Evolutionary conservation across 441 rosid species (phyloP), one percentile per base, ranked within the genome.

Genomic region (Rhodomyrtus psidioides): DNA sequence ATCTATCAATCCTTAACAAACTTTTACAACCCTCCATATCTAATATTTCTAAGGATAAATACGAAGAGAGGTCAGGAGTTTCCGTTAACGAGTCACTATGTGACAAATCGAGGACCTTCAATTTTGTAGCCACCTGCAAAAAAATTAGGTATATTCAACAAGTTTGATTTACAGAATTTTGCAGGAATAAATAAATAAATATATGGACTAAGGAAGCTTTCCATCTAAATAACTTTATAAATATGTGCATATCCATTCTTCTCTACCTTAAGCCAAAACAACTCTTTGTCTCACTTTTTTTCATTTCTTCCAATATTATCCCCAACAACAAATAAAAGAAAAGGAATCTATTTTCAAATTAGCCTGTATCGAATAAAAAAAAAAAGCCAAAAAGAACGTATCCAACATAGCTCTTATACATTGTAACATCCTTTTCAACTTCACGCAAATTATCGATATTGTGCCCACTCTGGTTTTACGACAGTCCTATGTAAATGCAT

Each of bases 81-180:
- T 9, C 24, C 8, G 5, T 19, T 6, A 65, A 34, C 1, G 5
- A 0, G 0, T 0, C 0, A 7, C 49, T 9, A 0, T 0, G 0
- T 0, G 26, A 19, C 0, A 65, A 1, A 34, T 34, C 0, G 1
- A 65, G 2, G 26, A 65, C 49, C 49, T 65, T 65, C 15, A 10
- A 65, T 65, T 2, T 2, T 19, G 76, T 34, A 65, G 49, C 76
- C 76, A 34, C 76, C 76, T 65, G 8, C 3, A 9, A 60, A 60
- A 60, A 15, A 2, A 60, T 60, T 60, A 1, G 0, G 74, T 7
- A 16, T 16, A 7, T 60, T 19, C 3, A 62, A 16, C 0, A 0
- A 7, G 21, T 59, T 59, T 27, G 16, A 62, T 7, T 62, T 16
- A 28, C 4, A 55, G 24, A 55, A 19, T 55, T 55, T 21, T 55